Percentiles rank a stretch among this genome's conserved stretches.
phyloP scores from a whole-genome alignment of 2,329 filamentous ascomycete genomes.

The Emmonsiellopsis sp. region DNA sequence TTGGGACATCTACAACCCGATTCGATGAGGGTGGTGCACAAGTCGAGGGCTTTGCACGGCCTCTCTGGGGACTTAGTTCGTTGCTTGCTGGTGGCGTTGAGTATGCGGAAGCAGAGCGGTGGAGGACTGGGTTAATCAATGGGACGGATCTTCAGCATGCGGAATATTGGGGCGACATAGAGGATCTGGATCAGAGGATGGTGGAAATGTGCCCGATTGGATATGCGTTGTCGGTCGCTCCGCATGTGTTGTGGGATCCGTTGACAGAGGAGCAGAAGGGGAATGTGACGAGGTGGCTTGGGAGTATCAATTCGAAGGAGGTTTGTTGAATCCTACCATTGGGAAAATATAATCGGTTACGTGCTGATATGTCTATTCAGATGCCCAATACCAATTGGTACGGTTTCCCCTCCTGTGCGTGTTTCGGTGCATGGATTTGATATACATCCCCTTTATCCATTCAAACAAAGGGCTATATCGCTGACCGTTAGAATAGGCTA shows the following conservation, averaged over 20 bases:
- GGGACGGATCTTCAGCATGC: slow-evolving; percentile 60
- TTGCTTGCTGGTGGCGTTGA: slow-evolving; percentile 58
- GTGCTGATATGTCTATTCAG: neutral
- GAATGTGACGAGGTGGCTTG: slow-evolving; percentile 64
- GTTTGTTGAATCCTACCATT: neutral
- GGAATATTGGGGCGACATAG: slow-evolving; percentile 69
- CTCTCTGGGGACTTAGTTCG: slow-evolving; percentile 65
- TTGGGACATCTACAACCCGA: slow-evolving; percentile 62
- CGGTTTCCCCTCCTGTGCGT: slow-evolving; percentile 17
- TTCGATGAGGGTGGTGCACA: slow-evolving; percentile 72
- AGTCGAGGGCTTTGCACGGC: slow-evolving; percentile 65
- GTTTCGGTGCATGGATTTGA: no score
- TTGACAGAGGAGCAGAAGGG: slow-evolving; percentile 51
- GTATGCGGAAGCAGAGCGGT: slow-evolving; percentile 55
- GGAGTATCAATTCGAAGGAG: slow-evolving; percentile 70
- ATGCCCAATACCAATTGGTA: slow-evolving; percentile 57
- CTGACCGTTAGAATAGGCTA: slow-evolving; percentile 45
- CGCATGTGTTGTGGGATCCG: slow-evolving; percentile 54
- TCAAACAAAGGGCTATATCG: slow-evolving; percentile 13
- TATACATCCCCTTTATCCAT: no score
- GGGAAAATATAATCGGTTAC: neutral
- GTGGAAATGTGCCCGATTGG: slow-evolving; percentile 76
- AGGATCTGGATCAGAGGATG: slow-evolving; percentile 73
- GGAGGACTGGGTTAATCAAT: slow-evolving; percentile 59
- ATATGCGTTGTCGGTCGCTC: slow-evolving; percentile 61